A percentile compares a stretch with the other conserved stretches of the same genome.
phyloP scores from a whole-genome alignment of 2,329 filamentous ascomycete genomes.

The Diaporthe capsici region DNA sequence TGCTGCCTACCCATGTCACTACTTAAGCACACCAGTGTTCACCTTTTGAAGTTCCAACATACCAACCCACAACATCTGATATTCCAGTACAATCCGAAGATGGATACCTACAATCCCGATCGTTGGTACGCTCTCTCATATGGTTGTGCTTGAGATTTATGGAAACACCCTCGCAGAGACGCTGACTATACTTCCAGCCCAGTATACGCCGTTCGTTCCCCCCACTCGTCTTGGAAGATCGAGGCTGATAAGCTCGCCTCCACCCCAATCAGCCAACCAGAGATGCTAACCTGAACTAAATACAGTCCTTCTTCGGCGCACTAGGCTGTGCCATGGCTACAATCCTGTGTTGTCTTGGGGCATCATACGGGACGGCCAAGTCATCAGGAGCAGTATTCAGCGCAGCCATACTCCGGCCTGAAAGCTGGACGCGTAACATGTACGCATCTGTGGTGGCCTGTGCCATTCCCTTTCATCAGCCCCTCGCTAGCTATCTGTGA shows the following conservation, averaged over 20 bases:
- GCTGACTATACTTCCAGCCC: not conserved
- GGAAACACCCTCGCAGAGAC: too few species aligned
- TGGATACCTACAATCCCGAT: slow-evolving; percentile 23
- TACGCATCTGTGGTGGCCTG: not conserved
- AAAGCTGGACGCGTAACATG: slow-evolving; percentile 54
- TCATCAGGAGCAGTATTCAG: slow-evolving; percentile 98
- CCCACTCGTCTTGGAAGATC: not conserved
- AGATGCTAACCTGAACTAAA: not conserved
- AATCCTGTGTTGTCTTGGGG: slow-evolving; percentile 72
- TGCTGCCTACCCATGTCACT: not conserved
- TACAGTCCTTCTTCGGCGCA: slow-evolving; percentile 89
- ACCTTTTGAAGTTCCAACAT: too few species aligned
- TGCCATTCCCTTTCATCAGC: not conserved
- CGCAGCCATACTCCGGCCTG: slow-evolving; percentile 97
- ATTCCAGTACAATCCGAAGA: not conserved
- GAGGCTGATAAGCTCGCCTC: not conserved
- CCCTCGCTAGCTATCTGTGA: not conserved
- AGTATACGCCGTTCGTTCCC: slow-evolving; percentile 8
- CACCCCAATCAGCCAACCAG: fast-evolving
- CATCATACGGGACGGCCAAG: slow-evolving; percentile 98
- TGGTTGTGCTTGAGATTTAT: fast-evolving
- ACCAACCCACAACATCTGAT: not conserved
- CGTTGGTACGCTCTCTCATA: not conserved
- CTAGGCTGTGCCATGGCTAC: slow-evolving; percentile 86
- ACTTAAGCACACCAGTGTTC: not conserved